phyloP scores from a whole-genome alignment of 2,329 filamentous ascomycete species.

The Drechslerella coelobrocha region DNA sequence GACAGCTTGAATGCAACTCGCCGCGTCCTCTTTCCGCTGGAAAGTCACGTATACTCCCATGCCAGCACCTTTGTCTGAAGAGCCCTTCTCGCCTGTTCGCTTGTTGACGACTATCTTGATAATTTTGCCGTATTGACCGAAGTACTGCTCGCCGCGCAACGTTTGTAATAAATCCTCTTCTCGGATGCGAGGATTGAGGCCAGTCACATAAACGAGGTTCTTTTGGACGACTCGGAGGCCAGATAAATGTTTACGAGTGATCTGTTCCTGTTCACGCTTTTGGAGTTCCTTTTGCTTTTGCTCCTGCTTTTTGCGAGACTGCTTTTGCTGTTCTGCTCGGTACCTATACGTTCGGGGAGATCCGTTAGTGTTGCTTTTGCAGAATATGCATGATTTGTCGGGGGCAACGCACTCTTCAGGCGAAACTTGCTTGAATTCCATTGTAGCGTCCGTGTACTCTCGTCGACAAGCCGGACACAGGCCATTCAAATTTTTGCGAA shows the following conservation, averaged over 20 bases:
- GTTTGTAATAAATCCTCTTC: conserved; percentile 93
- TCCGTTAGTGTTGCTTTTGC: neutral
- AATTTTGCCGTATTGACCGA: conserved; percentile 97
- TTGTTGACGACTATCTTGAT: conserved; percentile 99
- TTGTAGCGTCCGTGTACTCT: conserved; percentile 94
- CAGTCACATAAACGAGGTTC: conserved; percentile 97
- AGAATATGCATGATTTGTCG: neutral
- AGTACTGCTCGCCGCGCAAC: conserved; percentile 87
- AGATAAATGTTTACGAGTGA: conserved; percentile 93
- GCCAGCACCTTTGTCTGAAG: conserved; percentile 30
- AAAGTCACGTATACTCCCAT: conserved; percentile 98
- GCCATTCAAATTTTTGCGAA: conserved; percentile 97
- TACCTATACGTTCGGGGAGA: conserved; percentile 57
- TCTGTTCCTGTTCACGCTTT: conserved; percentile 93
- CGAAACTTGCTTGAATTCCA: conserved; percentile 94
- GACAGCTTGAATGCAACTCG: conserved; percentile 86
- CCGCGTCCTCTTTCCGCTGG: conserved; percentile 86
- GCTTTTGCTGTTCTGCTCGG: conserved; percentile 64
- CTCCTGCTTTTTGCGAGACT: conserved; percentile 89
- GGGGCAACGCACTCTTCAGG: conserved; percentile 79
- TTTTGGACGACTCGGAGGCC: conserved; percentile 97
- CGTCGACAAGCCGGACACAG: conserved; percentile 96
- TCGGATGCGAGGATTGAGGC: conserved; percentile 85
- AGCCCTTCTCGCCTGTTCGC: conserved; percentile 74
- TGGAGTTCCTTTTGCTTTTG: conserved; percentile 92